Base-by-base conservation (phyloP, 208 protist species). In the Spongospora subterranea region DNA sequence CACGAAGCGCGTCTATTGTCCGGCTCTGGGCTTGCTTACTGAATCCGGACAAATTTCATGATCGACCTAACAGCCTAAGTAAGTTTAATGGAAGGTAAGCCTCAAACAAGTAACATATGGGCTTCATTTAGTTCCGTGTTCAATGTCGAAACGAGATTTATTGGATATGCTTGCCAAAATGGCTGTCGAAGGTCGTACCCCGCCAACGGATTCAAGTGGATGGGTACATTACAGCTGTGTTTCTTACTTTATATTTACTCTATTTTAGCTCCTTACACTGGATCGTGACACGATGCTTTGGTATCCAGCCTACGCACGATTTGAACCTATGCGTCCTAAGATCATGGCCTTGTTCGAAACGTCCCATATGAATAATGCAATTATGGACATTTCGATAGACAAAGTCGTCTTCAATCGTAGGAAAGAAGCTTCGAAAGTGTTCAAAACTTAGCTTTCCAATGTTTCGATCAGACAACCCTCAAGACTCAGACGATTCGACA, bases 321-420 rank as follows among this genome's bases (percentile, higher is more conserved):
- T 82, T 82, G 17, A 6, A 20, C 17, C n/a, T 82, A n/a, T 17
- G 6, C 6, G 24, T 29, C 50, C 50, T 6, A 60, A 43, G 6
- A n/a, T 82, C 6, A 82, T 82, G 71, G 35, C 40, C 17, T n/a
- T 82, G n/a, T 82, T 40, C 71, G 71, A 82, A 43, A 82, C 71
- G 6, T 82, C 71, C 6, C 6, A 82, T 82, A 82, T 45, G 71
- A 35, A 43, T 17, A 82, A 82, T n/a, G 13, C n/a, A 6, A 82
- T 82, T n/a, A 20, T 82, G 71, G 6, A 6, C 17, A 82, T 82
- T 35, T 20, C 6, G n/a, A n/a, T 82, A 20, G 40, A 35, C 6
- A 20, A 6, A 45, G 40, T 82, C 11, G 17, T 6, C 6, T n/a
- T 40, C 35, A 82, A 82, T 82, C 17, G 71, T 82, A 82, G 35